Conservation (phyloP, 1,284 basidiomycete genomes). For the Porodaedalea pini region DNA sequence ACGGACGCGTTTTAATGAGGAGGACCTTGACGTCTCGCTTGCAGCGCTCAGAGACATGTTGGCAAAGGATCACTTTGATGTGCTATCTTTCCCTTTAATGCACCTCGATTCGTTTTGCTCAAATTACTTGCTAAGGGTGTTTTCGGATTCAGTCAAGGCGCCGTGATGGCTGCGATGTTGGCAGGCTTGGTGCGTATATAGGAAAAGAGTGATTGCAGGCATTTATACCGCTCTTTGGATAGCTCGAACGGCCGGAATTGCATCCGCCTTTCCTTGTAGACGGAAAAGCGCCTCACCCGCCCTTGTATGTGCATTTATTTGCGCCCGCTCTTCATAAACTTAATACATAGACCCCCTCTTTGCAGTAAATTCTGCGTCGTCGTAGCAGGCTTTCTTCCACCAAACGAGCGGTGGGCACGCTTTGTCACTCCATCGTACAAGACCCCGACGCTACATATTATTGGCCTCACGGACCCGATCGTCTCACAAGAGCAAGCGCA, state of each 20-base stretch:
- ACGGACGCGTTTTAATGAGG: slow-evolving; percentile 38
- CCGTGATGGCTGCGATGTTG: slow-evolving; percentile 71
- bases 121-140: slow-evolving; percentile 53
- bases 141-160: slow-evolving; percentile 87
- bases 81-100: slow-evolving; percentile 27
- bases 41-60: slow-evolving; percentile 46
- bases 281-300: slow-evolving; percentile 60
- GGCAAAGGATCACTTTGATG: slow-evolving; percentile 54
- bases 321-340: slow-evolving; percentile 13
- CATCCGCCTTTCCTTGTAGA: slow-evolving; percentile 67
- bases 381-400: slow-evolving; percentile 62
- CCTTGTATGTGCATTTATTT: slow-evolving; percentile 51
- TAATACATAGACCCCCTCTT: neutral
- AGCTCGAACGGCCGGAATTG: slow-evolving; percentile 51
- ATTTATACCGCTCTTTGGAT: slow-evolving; percentile 2
- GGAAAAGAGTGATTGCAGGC: neutral
- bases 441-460: slow-evolving; percentile 78
- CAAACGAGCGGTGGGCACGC: slow-evolving; percentile 45
- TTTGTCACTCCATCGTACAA: slow-evolving; percentile 55
- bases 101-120: neutral
- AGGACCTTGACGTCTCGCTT: slow-evolving; percentile 59
- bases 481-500: slow-evolving; percentile 71
- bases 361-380: slow-evolving; percentile 69
- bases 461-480: slow-evolving; percentile 79
- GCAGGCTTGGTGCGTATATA: slow-evolving; percentile 59